A percentile compares a stretch with the other conserved stretches of the same genome.
Conservation (phyloP, 352 stramenopile species). For the Phytophthora podocarpi region DNA sequence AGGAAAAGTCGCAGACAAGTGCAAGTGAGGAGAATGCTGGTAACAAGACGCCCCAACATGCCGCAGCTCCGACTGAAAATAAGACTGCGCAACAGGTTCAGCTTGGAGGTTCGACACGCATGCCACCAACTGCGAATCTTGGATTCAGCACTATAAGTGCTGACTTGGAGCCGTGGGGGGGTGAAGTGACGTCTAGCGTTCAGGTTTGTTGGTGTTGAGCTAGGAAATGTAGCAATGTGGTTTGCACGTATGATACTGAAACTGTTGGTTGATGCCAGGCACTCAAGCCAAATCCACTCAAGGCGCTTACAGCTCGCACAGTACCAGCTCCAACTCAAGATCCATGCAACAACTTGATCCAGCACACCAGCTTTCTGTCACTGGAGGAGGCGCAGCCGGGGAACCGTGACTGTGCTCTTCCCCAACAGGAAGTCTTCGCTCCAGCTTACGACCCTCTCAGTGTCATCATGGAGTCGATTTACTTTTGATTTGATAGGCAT, state of each 20-base stretch:
- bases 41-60: neutral
- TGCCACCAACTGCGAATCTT: neutral
- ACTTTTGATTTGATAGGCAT: conserved; percentile 38
- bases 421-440: conserved; percentile 11
- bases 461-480: conserved; percentile 40
- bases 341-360: neutral
- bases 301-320: neutral
- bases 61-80: neutral
- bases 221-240: neutral
- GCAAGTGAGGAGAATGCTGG: neutral
- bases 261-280: no score
- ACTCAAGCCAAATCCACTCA: neutral
- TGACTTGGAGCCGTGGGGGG: neutral
- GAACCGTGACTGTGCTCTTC: neutral
- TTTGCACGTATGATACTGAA: no score
- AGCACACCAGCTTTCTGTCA: neutral
- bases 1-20: neutral
- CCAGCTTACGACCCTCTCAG: conserved; percentile 13
- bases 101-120: neutral
- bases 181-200: neutral
- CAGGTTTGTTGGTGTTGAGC: conserved; percentile 11
- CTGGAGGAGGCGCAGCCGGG: neutral
- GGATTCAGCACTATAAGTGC: neutral
- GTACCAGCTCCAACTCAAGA: neutral
- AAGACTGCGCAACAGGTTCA: neutral